Evolutionary conservation across 2,329 filamentous ascomycete species (phyloP).

Genomic region (Stagonosporopsis cucurbitacearum): DNA sequence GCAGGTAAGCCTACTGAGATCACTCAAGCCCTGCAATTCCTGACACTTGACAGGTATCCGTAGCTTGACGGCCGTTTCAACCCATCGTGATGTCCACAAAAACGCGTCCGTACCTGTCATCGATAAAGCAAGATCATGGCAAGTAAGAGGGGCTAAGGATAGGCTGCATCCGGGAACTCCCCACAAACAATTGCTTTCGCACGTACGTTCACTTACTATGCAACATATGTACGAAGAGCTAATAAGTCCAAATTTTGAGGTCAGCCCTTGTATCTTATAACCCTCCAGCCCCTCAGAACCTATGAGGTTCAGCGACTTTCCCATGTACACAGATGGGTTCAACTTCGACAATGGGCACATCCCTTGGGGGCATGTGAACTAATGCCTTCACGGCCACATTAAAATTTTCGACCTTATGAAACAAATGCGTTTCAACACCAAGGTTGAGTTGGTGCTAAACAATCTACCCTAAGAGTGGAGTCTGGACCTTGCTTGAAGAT

Average conservation of each 20-base stretch:
- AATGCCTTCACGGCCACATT: slow-evolving; percentile 59
- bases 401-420: slow-evolving; percentile 55
- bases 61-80: slow-evolving; percentile 58
- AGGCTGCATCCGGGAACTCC: slow-evolving; percentile 54
- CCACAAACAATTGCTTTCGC: slow-evolving; percentile 54
- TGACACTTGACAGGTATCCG: slow-evolving; percentile 37
- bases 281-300: neutral
- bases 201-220: slow-evolving; percentile 32
- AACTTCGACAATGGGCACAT: slow-evolving; percentile 61
- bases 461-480: slow-evolving; percentile 33
- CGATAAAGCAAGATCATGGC: slow-evolving; percentile 47
- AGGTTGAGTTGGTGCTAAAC: slow-evolving; percentile 57
- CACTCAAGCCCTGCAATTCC: neutral
- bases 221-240: neutral
- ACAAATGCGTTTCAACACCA: slow-evolving; percentile 59
- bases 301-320: slow-evolving; percentile 47
- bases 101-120: slow-evolving; percentile 52
- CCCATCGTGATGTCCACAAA: slow-evolving; percentile 55
- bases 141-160: slow-evolving; percentile 52
- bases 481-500: slow-evolving; percentile 17
- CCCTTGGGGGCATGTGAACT: slow-evolving; percentile 62
- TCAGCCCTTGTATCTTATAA: neutral
- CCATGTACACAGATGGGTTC: slow-evolving; percentile 38
- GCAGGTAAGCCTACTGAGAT: slow-evolving; percentile 26
- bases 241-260: slow-evolving; percentile 20